Evolutionary conservation across 2,329 filamentous ascomycete genomes (phyloP).

Genomic region (Fusarium sp.): DNA sequence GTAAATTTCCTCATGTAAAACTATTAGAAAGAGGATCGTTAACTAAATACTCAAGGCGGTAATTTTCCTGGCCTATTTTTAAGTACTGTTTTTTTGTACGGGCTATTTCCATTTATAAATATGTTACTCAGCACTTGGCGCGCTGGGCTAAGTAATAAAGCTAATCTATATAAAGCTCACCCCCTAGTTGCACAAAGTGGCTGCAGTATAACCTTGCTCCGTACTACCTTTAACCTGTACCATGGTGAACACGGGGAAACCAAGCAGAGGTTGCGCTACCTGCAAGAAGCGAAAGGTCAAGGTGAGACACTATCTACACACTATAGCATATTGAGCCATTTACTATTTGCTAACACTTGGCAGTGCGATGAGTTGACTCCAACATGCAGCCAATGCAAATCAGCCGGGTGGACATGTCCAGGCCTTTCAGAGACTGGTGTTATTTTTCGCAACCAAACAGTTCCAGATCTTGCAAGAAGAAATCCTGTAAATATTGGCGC

Average conservation of each 20-base stretch:
- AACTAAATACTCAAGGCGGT: too few relatives aligned
- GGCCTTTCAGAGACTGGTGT: conserved; percentile 13
- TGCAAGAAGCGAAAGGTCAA: conserved; percentile 40
- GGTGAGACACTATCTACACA: conserved; percentile 2
- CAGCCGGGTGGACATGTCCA: conserved; percentile 34
- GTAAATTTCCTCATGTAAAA: too few relatives aligned
- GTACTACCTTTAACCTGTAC: too few relatives aligned
- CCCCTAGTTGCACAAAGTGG: too few relatives aligned
- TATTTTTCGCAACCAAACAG: conserved; percentile 29
- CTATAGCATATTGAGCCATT: not conserved
- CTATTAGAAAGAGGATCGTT: too few relatives aligned
- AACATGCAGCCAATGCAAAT: conserved; percentile 31
- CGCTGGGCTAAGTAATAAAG: too few relatives aligned
- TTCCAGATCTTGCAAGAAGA: not conserved
- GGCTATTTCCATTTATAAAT: too few relatives aligned
- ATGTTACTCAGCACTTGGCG: too few relatives aligned
- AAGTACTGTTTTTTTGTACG: too few relatives aligned
- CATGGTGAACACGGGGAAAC: conserved; percentile 38
- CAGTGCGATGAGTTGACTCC: conserved; percentile 35
- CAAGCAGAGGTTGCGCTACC: conserved; percentile 34
- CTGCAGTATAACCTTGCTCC: too few relatives aligned
- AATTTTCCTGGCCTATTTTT: too few relatives aligned
- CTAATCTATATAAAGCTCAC: too few relatives aligned
- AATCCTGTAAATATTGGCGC: not conserved
- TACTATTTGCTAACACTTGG: not conserved